Percentiles rank a stretch among this genome's conserved stretches.
phyloP scores from a whole-genome alignment of 441 rosid genomes.

The Populus hybrid region DNA sequence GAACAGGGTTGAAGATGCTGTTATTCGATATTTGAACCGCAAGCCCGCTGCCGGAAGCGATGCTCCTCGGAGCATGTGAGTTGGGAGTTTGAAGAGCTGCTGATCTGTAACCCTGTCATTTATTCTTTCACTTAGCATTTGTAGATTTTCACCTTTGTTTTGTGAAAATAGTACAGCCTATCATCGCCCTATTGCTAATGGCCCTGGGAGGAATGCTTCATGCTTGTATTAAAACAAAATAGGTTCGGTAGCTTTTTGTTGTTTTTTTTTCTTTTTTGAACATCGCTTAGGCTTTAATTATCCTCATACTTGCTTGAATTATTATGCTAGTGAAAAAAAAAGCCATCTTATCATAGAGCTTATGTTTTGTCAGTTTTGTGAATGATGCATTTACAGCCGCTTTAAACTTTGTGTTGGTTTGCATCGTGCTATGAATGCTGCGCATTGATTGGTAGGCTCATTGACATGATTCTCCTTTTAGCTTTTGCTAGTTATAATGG shows the following conservation, averaged over 20 bases:
- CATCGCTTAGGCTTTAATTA: constrained; percentile 16
- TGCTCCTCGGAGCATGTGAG: constrained; percentile 76
- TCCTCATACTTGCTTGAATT: constrained; percentile 14
- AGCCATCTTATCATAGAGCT: background rate
- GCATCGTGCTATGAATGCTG: background rate
- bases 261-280: background rate
- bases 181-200: constrained; percentile 10
- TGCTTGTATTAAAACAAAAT: constrained; percentile 21
- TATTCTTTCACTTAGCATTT: constrained; percentile 12
- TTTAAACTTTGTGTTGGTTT: background rate
- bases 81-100: constrained; percentile 9
- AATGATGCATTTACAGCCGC: background rate
- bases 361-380: background rate
- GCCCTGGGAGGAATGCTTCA: constrained; percentile 5
- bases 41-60: constrained; percentile 80
- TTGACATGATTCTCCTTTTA: background rate
- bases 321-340: constrained; percentile 7
- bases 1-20: constrained; percentile 96
- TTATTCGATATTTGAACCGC: constrained; percentile 87
- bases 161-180: constrained; percentile 16
- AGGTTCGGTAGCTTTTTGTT: constrained; percentile 12
- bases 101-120: constrained; percentile 6
- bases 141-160: constrained; percentile 23
- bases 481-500: background rate
- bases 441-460: background rate